Evolutionary conservation across 1,284 basidiomycete species (phyloP), one percentile per base, ranked within the genome.

Genomic region (Trichosporon sp.): DNA sequence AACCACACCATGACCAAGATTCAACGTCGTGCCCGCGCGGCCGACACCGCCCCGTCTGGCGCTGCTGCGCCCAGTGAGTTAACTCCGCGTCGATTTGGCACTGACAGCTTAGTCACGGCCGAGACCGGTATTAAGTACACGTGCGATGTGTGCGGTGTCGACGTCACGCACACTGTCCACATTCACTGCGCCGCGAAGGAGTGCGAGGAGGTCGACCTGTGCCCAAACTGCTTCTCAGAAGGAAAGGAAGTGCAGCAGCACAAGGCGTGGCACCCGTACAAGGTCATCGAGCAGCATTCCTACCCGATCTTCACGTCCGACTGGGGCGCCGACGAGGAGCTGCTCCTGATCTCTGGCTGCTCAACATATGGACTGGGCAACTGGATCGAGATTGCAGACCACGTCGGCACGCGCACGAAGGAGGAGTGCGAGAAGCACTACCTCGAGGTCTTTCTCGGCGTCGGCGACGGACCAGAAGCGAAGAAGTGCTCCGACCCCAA

Each of bases 251-350:
- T 95, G 69, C 89, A 88, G 63, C 88, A 88, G 73, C 96, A 99
- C 82, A 93, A 92, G 82, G 89, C 92, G 69, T 89, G 90, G 77
- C 97, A 99, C 85, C 87, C 91, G 70, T 99, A 99, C 83, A 92
- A 94, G 70, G 91, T 99, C 68, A 92, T 98, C 74, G 95, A 97
- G 86, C 89, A 97, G 78, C 93, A 96, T 81, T 94, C 94, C 7
- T 94, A 96, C 82, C 96, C 96, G 4, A 97, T 99, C 79, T 97
- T 98, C 79, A 89, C 90, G 12, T 90, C 92, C 73, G 94, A 97
- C 80, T 99, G 96, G 96, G 96, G 96, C 43, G 97, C 96, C 8
- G 96, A 99, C 84, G 96, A 99, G 91, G 97, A 99, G 82, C 87
- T 98, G 1, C 86, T 98, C 10, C 87, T 99, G 40, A 87, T 98